Percentiles rank a stretch among this genome's conserved stretches.
These are phyloP conservation scores for Lactifluus volemus DNA, from an alignment of 768 basidiomycete genomes.

Conservation along the genomic window DNA sequence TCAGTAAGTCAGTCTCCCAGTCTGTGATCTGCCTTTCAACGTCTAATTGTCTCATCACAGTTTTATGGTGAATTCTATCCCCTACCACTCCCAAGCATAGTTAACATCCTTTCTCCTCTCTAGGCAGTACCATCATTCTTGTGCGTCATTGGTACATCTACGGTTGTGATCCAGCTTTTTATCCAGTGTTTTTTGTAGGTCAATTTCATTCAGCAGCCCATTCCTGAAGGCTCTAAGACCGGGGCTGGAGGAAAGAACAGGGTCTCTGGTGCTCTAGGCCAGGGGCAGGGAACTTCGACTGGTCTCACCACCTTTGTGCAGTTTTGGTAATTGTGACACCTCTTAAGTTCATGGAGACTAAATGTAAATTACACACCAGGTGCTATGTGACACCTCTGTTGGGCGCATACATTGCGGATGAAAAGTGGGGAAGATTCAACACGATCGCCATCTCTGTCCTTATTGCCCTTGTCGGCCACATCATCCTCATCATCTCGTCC, in stretches of 20 bases:
- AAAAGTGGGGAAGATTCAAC: conserved; percentile 33
- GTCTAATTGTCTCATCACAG: conserved; percentile 8
- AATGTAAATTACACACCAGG: background rate
- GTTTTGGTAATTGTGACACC: conserved; percentile 21
- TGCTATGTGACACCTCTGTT: conserved; percentile 29
- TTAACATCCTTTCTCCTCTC: background rate
- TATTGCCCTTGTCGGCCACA: conserved; percentile 28
- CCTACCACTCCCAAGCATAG: background rate
- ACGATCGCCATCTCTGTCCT: conserved; percentile 30
- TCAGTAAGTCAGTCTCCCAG: conserved; percentile 18
- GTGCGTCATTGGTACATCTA: conserved; percentile 2
- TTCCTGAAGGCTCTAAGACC: conserved; percentile 21
- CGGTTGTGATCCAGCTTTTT: background rate
- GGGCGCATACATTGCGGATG: conserved; percentile 35
- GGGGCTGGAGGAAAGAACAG: conserved; percentile 20
- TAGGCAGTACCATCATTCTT: conserved; percentile 14
- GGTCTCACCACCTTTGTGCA: conserved; percentile 24
- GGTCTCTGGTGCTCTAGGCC: conserved; percentile 21
- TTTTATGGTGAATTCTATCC: conserved; percentile 11
- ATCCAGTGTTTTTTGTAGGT: conserved; percentile 4
- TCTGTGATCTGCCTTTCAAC: background rate
- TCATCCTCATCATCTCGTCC: conserved; percentile 27
- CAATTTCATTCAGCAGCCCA: conserved; percentile 25
- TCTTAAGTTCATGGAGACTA: background rate
- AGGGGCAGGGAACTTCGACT: conserved; percentile 20